These are phyloP conservation scores for Colletotrichum costaricense DNA, from an alignment of 2,329 filamentous ascomycete species.

Conservation along the genomic window DNA sequence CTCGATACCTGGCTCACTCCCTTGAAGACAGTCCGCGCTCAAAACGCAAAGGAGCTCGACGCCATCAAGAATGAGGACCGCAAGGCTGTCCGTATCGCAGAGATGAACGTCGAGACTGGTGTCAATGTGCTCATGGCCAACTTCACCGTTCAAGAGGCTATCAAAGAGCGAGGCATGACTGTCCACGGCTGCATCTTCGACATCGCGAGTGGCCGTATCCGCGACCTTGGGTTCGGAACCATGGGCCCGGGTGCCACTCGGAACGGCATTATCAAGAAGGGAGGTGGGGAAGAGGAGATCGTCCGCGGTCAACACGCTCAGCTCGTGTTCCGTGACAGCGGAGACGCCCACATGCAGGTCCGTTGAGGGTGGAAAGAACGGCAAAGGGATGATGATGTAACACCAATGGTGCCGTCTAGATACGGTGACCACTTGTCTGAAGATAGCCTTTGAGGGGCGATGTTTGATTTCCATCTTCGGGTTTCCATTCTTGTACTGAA, in stretches of 20 bases:
- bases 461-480: background rate
- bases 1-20: slow-evolving; percentile 67
- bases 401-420: background rate
- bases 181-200: slow-evolving; percentile 86
- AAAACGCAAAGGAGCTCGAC: slow-evolving; percentile 66
- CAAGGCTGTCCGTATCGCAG: slow-evolving; percentile 72
- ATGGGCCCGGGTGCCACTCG: background rate
- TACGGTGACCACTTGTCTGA: background rate
- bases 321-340: slow-evolving; percentile 59
- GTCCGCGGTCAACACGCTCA: slow-evolving; percentile 61
- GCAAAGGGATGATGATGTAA: background rate
- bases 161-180: slow-evolving; percentile 75
- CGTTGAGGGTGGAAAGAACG: slow-evolving; percentile 21
- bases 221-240: slow-evolving; percentile 60
- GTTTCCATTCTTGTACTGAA: background rate
- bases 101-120: slow-evolving; percentile 80
- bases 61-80: slow-evolving; percentile 64
- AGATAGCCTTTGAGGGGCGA: background rate
- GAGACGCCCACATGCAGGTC: slow-evolving; percentile 49
- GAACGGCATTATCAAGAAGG: slow-evolving; percentile 21
- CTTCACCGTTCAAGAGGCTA: slow-evolving; percentile 75
- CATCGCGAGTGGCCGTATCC: slow-evolving; percentile 59
- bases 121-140: slow-evolving; percentile 77
- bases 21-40: slow-evolving; percentile 55
- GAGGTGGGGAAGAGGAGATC: slow-evolving; percentile 44